Evolutionary conservation across 768 basidiomycete genomes (phyloP).

Genomic region (Tulasnella sp.): DNA sequence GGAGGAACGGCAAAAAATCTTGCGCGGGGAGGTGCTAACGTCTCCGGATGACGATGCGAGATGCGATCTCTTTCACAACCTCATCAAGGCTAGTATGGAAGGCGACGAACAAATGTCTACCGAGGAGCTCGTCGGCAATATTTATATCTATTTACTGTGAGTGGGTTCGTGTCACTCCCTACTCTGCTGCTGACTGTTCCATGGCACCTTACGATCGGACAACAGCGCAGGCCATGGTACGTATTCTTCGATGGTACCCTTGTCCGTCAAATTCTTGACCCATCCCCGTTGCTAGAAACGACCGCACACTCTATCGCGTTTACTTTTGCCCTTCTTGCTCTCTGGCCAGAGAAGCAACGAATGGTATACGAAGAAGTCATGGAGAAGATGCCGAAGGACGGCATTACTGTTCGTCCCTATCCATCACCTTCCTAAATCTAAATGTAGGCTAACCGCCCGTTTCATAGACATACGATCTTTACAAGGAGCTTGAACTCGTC

Average conservation of each 20-base stretch:
- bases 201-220: background rate
- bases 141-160: slow-evolving; percentile 31
- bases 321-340: slow-evolving; percentile 35
- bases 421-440: background rate
- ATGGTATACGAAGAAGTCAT: slow-evolving; percentile 38
- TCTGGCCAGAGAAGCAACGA: slow-evolving; percentile 37
- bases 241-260: background rate
- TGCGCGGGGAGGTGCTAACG: background rate
- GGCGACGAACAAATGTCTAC: background rate
- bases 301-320: slow-evolving; percentile 40
- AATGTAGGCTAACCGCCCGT: background rate
- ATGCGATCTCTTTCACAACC: slow-evolving; percentile 17
- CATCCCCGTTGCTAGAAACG: slow-evolving; percentile 32
- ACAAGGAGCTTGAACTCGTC: background rate
- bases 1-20: background rate
- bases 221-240: slow-evolving; percentile 40
- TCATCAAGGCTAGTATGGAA: slow-evolving; percentile 11
- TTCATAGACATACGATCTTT: background rate
- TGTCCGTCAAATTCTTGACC: background rate
- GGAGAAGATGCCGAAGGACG: slow-evolving; percentile 26
- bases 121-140: slow-evolving; percentile 20
- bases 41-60: background rate
- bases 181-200: background rate
- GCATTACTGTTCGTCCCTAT: slow-evolving; percentile 15
- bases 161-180: background rate